Base-by-base conservation (phyloP, 495 filamentous ascomycete species). In the Aspergillus cavernicola region DNA sequence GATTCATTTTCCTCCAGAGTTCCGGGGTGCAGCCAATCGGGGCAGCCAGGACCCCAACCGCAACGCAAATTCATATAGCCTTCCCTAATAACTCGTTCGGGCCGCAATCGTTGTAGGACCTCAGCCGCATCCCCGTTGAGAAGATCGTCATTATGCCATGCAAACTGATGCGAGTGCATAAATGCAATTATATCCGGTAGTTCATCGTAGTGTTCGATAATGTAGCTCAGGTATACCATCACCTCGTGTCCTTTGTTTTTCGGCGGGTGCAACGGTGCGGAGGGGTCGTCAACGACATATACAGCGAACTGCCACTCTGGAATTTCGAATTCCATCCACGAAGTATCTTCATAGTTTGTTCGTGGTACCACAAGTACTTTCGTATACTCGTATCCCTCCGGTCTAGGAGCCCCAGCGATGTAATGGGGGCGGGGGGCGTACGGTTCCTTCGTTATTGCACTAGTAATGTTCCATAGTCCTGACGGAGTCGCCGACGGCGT, bases 231-330 rank as follows among this genome's bases (percentile, higher is more conserved):
- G 61, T 91, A 91, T 8, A 85, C 74, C 75, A 90, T 84, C 12
- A 84, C 87, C 63, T 92, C 87, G 57, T 89, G 81, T 10, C 87
- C 88, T 65, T 90, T 90, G 58, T 88, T 88, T 56, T 79, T 77
- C 0, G 84, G 85, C 2, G 85, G 81, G 61, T 87, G 85, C 4
- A 83, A 69, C 7, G 72, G 71, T 1, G 85, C 84, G 0, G 59
- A 67, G 11, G 79, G 76, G 56, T 86, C 80, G 55, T 90, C 80
- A 43, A 77, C 85, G 31, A 81, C 74, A 59, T 89, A 90, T 20
- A 85, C 68, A n/a, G 82, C 79, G 15, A 73, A 68, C n/a, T 75
- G 60, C 56, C 85, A 73, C 32, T 81, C 80, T 10, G 72, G 81
- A 3, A 83, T 52, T 48, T 85, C 70, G 13, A 74, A 55, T 23